phyloP scores from a whole-genome alignment of 2,329 filamentous ascomycete genomes.

The Colletotrichum lindemuthianum region DNA sequence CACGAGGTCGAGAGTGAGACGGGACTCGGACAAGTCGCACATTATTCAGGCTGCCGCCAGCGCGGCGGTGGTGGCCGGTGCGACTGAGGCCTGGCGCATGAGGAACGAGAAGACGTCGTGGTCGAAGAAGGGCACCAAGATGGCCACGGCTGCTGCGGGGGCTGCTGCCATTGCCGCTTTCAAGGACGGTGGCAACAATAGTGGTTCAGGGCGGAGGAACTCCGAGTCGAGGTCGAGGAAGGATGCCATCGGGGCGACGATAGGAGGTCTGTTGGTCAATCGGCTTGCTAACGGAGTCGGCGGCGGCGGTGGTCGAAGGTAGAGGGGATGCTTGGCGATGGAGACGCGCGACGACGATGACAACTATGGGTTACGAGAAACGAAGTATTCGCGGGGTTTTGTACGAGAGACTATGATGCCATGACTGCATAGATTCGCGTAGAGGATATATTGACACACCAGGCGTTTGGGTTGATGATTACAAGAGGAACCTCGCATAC shows the following conservation, averaged over 20 bases:
- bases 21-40: constrained; percentile 17
- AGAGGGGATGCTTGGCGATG: no score
- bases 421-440: no score
- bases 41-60: constrained; percentile 33
- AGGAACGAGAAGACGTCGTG: constrained; percentile 32
- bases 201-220: neutral
- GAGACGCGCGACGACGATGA: no score
- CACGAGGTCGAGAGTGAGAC: neutral
- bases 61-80: constrained; percentile 32
- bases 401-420: no score
- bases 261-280: constrained; percentile 35
- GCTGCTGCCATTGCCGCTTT: constrained; percentile 36
- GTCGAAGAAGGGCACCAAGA: constrained; percentile 30
- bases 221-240: neutral
- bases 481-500: no score
- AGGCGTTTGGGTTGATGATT: no score
- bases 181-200: constrained; percentile 18
- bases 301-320: neutral
- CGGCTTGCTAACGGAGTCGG: constrained; percentile 14
- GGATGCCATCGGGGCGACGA: constrained; percentile 27
- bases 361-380: no score
- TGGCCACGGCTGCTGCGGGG: constrained; percentile 35
- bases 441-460: no score
- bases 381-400: no score
- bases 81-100: constrained; percentile 33